Conservation (phyloP, 2,329 filamentous ascomycete species). For the Ophiocordyceps camponoti-leonardi region DNA sequence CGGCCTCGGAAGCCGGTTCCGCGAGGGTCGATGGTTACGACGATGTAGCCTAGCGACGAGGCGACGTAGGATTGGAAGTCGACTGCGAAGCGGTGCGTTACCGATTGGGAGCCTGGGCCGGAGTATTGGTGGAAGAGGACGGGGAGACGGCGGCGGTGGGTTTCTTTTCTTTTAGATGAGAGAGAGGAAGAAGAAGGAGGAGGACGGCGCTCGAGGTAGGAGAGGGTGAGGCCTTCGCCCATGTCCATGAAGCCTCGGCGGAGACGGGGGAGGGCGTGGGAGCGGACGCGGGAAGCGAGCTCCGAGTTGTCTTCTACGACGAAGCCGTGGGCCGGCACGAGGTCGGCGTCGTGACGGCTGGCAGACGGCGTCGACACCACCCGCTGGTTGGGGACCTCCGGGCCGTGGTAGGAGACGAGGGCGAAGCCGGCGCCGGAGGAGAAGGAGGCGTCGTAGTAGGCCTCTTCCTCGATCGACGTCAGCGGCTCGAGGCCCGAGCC, state of each 20-base stretch:
- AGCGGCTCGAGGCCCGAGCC: constrained; percentile 56
- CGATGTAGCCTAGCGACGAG: constrained; percentile 72
- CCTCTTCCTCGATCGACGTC: constrained; percentile 55
- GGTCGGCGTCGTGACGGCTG: constrained; percentile 46
- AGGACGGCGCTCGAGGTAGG: constrained; percentile 69
- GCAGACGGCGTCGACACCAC: constrained; percentile 70
- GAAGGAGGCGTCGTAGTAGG: constrained; percentile 71
- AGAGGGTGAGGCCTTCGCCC: constrained; percentile 50
- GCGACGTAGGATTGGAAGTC: constrained; percentile 88
- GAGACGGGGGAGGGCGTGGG: constrained; percentile 67
- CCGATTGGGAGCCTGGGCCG: constrained; percentile 81
- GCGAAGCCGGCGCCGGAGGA: constrained; percentile 68
- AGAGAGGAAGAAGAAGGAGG: constrained; percentile 19
- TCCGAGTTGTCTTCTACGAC: constrained; percentile 61
- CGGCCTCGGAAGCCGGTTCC: constrained; percentile 87
- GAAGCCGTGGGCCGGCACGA: constrained; percentile 24
- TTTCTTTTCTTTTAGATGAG: constrained; percentile 22
- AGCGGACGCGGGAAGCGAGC: constrained; percentile 51
- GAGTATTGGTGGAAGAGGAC: constrained; percentile 93
- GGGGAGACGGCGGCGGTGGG: constrained; percentile 71
- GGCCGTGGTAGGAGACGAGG: constrained; percentile 70
- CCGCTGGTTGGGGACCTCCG: constrained; percentile 78
- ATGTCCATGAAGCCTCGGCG: constrained; percentile 76
- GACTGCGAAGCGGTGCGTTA: constrained; percentile 62
- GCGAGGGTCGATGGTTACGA: constrained; percentile 84